Base-by-base conservation (phyloP, 2,329 filamentous ascomycete genomes). In the Phyllosticta capitalensis region DNA sequence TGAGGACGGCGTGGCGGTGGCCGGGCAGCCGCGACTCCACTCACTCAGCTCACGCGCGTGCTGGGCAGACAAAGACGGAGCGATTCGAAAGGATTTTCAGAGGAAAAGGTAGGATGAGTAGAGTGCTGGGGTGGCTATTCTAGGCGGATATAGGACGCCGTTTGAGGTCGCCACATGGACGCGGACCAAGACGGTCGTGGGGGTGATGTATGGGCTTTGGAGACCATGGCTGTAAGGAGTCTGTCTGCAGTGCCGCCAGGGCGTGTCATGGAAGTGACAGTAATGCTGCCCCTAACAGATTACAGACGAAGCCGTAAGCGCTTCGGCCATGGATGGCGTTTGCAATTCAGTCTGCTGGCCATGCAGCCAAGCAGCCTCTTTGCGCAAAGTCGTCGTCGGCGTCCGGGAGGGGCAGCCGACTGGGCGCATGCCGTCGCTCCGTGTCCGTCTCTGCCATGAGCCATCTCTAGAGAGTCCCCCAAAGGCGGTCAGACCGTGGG, bases 1-100 rank as follows among this genome's bases (percentile, higher is more conserved):
- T 54, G 54, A 60, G 45, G 56, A 60, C 48, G 56, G 58, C 53
- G 58, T 60, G 58, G 58, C 58, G 58, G 58, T 53, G 49, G 53
- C 54, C 58, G 57, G 52, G 58, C 54, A 55, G 52, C 38, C 38
- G 38, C 54, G 50, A 54, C 58, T 54, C 54, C 55, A 30, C 50
- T 26, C 52, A 50, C 54, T 56, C 53, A 60, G 33, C 58, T 60
- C 58, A 56, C 56, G 52, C 56, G 56, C 51, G 38, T 54, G 51
- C 21, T 22, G 38, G 9, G 22, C 20, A 54, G 49, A 54, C 52
- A 53, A 58, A 48, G 50, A 3, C 24, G 24, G 24, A 49, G 53
- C 38, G 54, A 54, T n/a, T 38, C 4, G 17, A 58, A 54, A 21
- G 48, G 50, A n/a, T n/a, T n/a, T 14, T 22, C 21, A 21, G 52